Percentiles rank a stretch among this genome's conserved stretches.
Evolutionary conservation across 495 filamentous ascomycete genomes (phyloP).

Genomic region (Hypomontagnella monticulosa): DNA sequence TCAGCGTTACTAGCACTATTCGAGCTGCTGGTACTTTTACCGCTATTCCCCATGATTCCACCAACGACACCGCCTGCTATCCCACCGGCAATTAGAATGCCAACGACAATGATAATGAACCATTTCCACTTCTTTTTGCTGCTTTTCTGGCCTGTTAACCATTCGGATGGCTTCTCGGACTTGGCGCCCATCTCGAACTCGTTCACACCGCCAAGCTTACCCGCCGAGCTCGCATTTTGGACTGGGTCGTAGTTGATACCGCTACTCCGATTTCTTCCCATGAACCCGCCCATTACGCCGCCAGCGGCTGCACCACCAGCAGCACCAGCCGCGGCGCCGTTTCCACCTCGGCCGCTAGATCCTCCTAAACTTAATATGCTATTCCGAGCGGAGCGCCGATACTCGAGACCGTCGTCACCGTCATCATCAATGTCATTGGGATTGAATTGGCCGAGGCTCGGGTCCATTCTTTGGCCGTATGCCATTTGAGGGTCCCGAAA

Average conservation of each 20-base stretch:
- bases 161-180: slow-evolving; percentile 63
- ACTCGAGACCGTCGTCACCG: slow-evolving; percentile 80
- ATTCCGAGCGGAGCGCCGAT: slow-evolving; percentile 54
- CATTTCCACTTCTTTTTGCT: slow-evolving; percentile 75
- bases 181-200: slow-evolving; percentile 42
- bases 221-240: slow-evolving; percentile 37
- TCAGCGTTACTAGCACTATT: slow-evolving; percentile 11
- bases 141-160: slow-evolving; percentile 65
- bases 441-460: slow-evolving; percentile 68
- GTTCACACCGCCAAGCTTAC: slow-evolving; percentile 36
- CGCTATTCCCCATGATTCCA: slow-evolving; percentile 67
- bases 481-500: slow-evolving; percentile 44
- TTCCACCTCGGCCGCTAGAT: slow-evolving; percentile 48
- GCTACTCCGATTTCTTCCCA: slow-evolving; percentile 48
- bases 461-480: slow-evolving; percentile 53
- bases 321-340: slow-evolving; percentile 48
- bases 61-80: slow-evolving; percentile 84
- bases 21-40: not conserved
- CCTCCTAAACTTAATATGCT: slow-evolving; percentile 65
- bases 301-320: slow-evolving; percentile 60
- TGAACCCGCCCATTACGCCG: slow-evolving; percentile 59
- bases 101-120: slow-evolving; percentile 68
- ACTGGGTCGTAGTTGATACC: slow-evolving; percentile 53
- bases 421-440: slow-evolving; percentile 85
- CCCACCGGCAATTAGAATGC: slow-evolving; percentile 71